Base-by-base conservation (phyloP, 1,284 basidiomycete genomes). In the Trichosporon sp. region DNA sequence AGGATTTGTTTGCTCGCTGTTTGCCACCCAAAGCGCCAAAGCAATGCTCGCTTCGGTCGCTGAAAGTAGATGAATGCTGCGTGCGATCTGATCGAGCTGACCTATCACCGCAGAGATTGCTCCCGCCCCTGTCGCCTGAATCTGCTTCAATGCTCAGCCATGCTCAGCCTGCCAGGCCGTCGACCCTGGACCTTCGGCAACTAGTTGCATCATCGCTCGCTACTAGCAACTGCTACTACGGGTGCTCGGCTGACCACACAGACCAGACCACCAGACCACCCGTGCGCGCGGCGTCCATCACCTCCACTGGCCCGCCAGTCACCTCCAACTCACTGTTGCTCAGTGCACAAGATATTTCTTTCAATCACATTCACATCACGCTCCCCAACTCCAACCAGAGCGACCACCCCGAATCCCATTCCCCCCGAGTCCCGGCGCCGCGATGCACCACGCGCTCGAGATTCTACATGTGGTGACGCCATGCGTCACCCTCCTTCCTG, bases 401-500 rank as follows among this genome's bases (percentile, higher is more conserved):
- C 19, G 38, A 35, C 21, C 32, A 43, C 12, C 26, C 26, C 38
- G 2, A 38, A 2, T 12, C 63, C 19, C 26, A 26, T 26, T 2
- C 26, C 26, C 26, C 26, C 26, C 46, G 14, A 59, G 12, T 12
- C 54, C 21, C 32, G 21, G 48, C 70, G 68, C 54, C 65, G 35
- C 35, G 35, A 73, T 75, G 70, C 65, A 68, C 32, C 48, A 69
- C n/a, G 70, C 75, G 54, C 66, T 73, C 65, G 66, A 70, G 54
- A 48, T 74, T 31, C 64, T 73, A 26, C 67, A 72, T 54, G 37
- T 68, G n/a, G 51, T 74, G 14, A 70, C 74, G 56, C 78, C 80
- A 12, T 54, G 75, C 70, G 68, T 83, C 65, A 77, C 80, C 70
- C 16, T 75, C 35, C 69, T 83, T 35, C 81, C 80, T 1, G 71